These are phyloP conservation scores for Plectosphaerella plurivora DNA, from an alignment of 2,329 filamentous ascomycete species.

Conservation along the genomic window DNA sequence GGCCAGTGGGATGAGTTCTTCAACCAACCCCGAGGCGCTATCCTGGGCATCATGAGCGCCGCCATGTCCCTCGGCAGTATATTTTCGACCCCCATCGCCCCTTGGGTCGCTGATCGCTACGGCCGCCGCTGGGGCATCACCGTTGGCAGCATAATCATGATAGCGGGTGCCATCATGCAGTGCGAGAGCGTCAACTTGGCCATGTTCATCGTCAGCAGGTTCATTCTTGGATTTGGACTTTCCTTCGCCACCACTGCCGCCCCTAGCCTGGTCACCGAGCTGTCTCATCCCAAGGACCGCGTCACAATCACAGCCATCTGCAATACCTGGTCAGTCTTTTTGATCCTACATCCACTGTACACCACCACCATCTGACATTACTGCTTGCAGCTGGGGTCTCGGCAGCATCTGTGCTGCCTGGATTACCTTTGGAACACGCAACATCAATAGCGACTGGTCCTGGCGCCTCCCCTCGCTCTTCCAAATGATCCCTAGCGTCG, in stretches of 20 bases:
- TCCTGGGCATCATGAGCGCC: conserved; percentile 26
- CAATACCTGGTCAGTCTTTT: conserved; percentile 28
- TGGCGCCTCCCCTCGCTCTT: conserved; percentile 9
- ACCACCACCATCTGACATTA: no score
- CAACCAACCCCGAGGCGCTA: conserved; percentile 23
- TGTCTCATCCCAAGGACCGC: conserved; percentile 49
- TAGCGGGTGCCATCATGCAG: conserved; percentile 24
- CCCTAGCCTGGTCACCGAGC: conserved; percentile 45
- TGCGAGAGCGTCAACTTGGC: conserved; percentile 20
- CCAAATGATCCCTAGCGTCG: conserved; percentile 16
- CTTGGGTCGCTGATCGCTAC: conserved; percentile 22
- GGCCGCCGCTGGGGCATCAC: conserved; percentile 25
- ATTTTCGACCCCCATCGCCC: conserved; percentile 23
- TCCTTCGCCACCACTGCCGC: conserved; percentile 46
- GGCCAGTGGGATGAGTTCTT: conserved; percentile 35
- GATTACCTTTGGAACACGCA: conserved; percentile 6
- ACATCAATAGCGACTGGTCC: neutral
- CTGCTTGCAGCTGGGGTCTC: conserved; percentile 28
- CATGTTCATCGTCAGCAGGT: conserved; percentile 49
- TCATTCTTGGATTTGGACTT: conserved; percentile 50
- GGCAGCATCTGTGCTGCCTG: conserved; percentile 3
- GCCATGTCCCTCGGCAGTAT: conserved; percentile 45
- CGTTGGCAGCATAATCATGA: conserved; percentile 23
- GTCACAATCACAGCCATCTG: conserved; percentile 48
- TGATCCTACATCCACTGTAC: neutral